Evolutionary conservation across 768 basidiomycete species (phyloP), one percentile per base, ranked within the genome.

Genomic region (Pluteus cervinus): DNA sequence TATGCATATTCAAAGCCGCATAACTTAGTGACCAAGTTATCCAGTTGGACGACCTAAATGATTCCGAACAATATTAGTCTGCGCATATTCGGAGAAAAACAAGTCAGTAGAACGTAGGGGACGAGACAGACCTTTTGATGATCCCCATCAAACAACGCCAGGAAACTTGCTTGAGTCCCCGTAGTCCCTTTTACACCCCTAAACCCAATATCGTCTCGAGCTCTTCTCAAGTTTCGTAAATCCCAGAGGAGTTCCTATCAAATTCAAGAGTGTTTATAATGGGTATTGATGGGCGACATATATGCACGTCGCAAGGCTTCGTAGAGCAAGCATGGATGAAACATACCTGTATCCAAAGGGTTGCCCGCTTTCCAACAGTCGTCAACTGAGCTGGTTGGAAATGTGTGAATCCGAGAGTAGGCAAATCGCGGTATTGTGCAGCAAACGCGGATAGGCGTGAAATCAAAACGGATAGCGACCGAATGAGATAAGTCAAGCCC

Each of bases 111-210:
- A n/a, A n/a, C n/a, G n/a, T n/a, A n/a, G n/a, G n/a, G n/a, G n/a
- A 10, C 20, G 30, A 37, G 14, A 42, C 40, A 10, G 28, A 81
- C 86, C 71, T 98, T 98, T 45, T 78, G 78, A 57, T 99, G 93
- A 56, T 97, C 83, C 0, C 93, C 93, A 43, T 97, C 86, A 52
- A 99, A 98, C 22, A 99, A 67, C 1, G 91, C 69, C 39, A 98
- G 68, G 69, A 98, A 99, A 48, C 87, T 91, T 3, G 89, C 96
- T 59, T 98, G 96, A 0, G 96, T 98, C 7, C 96, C 96, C 0
- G 96, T 99, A 1, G 96, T 98, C n/a, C 96, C 96, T 62, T 99
- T 99, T 36, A 94, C 96, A 31, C 96, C 96, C 38, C 96, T 79
- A 71, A 99, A 98, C 4, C 96, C 94, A 34, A 99, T 61, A 57